Evolutionary conservation across 2,329 filamentous ascomycete species (phyloP), one percentile per base, ranked within the genome.

Genomic region (Alternaria sp.): DNA sequence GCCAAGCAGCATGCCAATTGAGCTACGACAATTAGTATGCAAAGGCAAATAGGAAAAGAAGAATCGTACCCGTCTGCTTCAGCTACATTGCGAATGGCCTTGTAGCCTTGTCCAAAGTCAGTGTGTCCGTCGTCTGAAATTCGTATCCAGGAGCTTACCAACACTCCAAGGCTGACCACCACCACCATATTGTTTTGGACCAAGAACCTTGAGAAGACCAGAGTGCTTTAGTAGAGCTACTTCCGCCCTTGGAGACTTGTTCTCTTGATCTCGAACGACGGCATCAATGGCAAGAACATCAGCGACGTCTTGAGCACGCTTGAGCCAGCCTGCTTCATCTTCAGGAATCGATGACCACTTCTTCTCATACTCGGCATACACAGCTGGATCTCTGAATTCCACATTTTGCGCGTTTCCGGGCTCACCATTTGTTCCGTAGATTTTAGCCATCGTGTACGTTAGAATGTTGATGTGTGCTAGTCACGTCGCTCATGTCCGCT

Each of bases 1-100:
- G 1, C 85, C 87, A 0, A 89, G 78, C 0, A 90, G 80, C 86
- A 88, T 88, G 1, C 87, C 87, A 31, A 90, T 78, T 0, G 85
- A 87, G 0, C 72, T 74, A 42, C 8, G 1, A 8, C 1, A 33
- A 5, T 28, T 24, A 46, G 24, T 52, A 21, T 41, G n/a, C 5
- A 50, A 5, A 8, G 0, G 14, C 21, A 11, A 8, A 26, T 4
- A 44, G 23, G 3, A 6, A 11, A 17, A 23, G 60, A 40, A 4
- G 2, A 11, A 9, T 11, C 54, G 1, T 57, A 86, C 80, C 87
- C 87, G 71, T 90, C 87, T 0, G 80, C 84, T 66, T 87, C 87
- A 1, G 88, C 85, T 5, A 90, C 84, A 57, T 88, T 86, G 0
- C 87, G 80, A 28, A 89, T 87, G 0, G 78, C 79, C 66, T 84